These are phyloP conservation scores for Rhynchospora breviuscula DNA, from an alignment of 176 grass and related monocot genomes.

Conservation along the genomic window DNA sequence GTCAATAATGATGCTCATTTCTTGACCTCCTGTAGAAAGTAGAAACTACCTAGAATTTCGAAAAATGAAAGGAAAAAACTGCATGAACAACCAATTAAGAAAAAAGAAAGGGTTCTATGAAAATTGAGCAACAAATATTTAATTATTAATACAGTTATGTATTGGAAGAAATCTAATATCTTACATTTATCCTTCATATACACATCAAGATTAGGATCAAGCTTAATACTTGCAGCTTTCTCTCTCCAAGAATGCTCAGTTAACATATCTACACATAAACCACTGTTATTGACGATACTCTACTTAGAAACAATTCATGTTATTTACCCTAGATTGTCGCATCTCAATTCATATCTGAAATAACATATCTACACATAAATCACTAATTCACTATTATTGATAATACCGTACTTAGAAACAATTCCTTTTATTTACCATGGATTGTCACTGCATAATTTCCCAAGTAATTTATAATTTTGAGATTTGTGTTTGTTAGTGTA, in stretches of 20 bases:
- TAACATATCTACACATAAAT: slow-evolving; percentile 41
- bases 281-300: no score
- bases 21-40: slow-evolving; percentile 39
- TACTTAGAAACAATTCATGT: no score
- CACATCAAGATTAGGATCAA: slow-evolving; percentile 44
- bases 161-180: not conserved
- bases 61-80: not conserved
- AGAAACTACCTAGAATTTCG: slow-evolving; percentile 31
- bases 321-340: no score
- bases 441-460: no score
- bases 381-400: no score
- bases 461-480: no score
- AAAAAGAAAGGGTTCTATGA: not conserved
- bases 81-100: not conserved
- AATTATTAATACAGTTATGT: not conserved
- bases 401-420: no score
- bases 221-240: slow-evolving; percentile 50
- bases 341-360: no score
- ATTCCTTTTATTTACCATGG: no score
- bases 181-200: slow-evolving; percentile 47
- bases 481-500: no score
- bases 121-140: not conserved
- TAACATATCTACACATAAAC: slow-evolving; percentile 40
- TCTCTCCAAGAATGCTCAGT: slow-evolving; percentile 56
- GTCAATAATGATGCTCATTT: slow-evolving; percentile 39